Conservation (phyloP, 176 grass and related monocot genomes). For the Triticum timopheevii region DNA sequence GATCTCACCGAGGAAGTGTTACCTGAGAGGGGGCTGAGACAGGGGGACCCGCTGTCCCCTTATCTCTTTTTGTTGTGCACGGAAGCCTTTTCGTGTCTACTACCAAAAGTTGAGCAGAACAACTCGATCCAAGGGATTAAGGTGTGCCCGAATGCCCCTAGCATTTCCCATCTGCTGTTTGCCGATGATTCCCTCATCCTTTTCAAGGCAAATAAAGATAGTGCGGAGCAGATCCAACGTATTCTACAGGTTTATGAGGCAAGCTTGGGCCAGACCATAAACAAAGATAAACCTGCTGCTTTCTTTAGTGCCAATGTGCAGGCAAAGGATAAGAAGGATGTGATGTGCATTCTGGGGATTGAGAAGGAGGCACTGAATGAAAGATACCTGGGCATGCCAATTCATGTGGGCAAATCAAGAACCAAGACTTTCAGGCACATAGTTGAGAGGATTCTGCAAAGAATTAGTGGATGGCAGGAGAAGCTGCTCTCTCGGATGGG, state of each 20-base stretch:
- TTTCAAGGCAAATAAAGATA: not conserved
- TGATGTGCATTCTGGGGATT: not conserved
- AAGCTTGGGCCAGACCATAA: not conserved
- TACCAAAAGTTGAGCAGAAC: too few relatives aligned
- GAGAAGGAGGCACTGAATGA: not conserved
- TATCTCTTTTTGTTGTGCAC: too few relatives aligned
- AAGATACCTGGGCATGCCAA: too few relatives aligned
- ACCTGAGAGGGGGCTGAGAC: too few relatives aligned
- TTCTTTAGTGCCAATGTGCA: not conserved
- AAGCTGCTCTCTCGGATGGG: not conserved
- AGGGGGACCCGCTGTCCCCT: too few relatives aligned
- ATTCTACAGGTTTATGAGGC: not conserved
- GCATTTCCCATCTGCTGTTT: not conserved
- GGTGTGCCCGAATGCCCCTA: too few relatives aligned
- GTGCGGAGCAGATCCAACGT: not conserved
- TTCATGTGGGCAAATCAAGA: not conserved
- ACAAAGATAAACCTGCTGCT: too few relatives aligned
- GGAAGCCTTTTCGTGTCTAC: too few relatives aligned
- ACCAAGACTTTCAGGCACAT: not conserved
- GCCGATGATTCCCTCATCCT: not conserved
- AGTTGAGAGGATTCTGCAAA: not conserved
- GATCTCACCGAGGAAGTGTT: too few relatives aligned
- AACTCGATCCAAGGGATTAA: too few relatives aligned
- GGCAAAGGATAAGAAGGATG: not conserved
- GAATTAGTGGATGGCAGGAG: not conserved